Conservation (phyloP, 164 flowering plant genomes). For the Echeveria elegans region DNA sequence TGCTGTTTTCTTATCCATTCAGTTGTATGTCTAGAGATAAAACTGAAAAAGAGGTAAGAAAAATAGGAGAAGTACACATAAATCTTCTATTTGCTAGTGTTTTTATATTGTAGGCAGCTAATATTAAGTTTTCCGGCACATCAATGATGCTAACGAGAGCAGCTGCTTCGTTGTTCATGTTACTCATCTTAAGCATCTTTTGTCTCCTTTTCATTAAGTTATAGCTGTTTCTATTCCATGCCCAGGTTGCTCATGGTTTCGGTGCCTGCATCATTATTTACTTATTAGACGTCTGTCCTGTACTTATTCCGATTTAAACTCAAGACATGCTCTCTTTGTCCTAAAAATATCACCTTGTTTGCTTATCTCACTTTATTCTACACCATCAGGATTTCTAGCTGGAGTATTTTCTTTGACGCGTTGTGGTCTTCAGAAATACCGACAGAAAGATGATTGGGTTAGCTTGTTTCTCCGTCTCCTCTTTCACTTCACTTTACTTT, state of each 20-base stretch:
- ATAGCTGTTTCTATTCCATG: background rate
- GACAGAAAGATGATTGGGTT: slow-evolving; percentile 3
- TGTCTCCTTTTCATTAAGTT: background rate
- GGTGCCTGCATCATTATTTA: background rate
- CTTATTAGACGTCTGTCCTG: background rate
- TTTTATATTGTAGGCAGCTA: background rate
- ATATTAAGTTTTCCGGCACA: background rate
- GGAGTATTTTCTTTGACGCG: background rate
- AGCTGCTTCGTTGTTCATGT: background rate
- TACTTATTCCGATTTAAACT: background rate
- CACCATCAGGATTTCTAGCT: background rate
- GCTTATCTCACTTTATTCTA: background rate
- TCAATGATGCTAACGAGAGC: background rate
- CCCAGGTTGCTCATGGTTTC: background rate
- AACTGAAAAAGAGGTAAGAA: background rate
- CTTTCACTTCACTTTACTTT: background rate
- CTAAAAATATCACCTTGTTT: background rate
- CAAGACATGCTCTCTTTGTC: background rate
- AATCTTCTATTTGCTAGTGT: background rate
- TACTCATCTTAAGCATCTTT: background rate
- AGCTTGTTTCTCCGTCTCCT: background rate
- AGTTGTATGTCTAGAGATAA: background rate
- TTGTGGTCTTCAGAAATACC: background rate
- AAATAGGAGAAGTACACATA: background rate
- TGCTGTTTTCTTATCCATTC: background rate